A percentile compares a stretch with the other conserved stretches of the same genome.
phyloP scores from a whole-genome alignment of 345 rosid genomes.

The Pistacia atlantica region DNA sequence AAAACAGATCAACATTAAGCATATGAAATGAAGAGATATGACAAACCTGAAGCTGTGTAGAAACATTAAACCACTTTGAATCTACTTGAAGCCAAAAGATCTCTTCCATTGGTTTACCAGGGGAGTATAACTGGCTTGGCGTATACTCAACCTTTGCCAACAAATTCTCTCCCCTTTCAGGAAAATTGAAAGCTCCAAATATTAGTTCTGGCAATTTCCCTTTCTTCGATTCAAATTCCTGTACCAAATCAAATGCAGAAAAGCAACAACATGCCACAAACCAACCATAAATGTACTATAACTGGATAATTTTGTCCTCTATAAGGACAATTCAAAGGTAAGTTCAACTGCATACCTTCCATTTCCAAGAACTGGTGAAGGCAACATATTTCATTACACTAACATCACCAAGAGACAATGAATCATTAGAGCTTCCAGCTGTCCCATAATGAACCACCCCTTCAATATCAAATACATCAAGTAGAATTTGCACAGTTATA shows the following conservation, averaged over 20 bases:
- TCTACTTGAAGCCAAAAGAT: constrained; percentile 37
- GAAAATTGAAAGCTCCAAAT: constrained; percentile 41
- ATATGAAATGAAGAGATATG: background rate
- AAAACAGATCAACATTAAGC: too few species aligned
- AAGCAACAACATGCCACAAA: background rate
- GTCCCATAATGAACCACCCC: constrained; percentile 42
- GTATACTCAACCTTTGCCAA: constrained; percentile 33
- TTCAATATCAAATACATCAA: constrained; percentile 25
- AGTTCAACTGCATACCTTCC: constrained; percentile 28
- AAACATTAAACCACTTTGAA: constrained; percentile 25
- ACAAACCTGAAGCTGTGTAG: constrained; percentile 33
- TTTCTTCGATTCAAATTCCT: constrained; percentile 28
- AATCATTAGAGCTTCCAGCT: constrained; percentile 35
- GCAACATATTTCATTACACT: constrained; percentile 32
- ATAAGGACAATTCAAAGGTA: background rate
- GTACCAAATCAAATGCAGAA: background rate
- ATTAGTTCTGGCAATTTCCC: constrained; percentile 30
- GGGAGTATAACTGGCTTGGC: constrained; percentile 26
- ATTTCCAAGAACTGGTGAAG: constrained; percentile 37
- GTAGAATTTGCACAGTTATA: constrained; percentile 33
- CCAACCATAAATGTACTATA: background rate
- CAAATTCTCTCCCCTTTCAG: constrained; percentile 31
- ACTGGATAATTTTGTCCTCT: background rate
- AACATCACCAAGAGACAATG: constrained; percentile 36
- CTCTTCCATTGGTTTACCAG: constrained; percentile 31